Percentiles rank a stretch among this genome's conserved stretches.
Evolutionary conservation across 1,284 basidiomycete species (phyloP).

Genomic region (Ustilago tritici): DNA sequence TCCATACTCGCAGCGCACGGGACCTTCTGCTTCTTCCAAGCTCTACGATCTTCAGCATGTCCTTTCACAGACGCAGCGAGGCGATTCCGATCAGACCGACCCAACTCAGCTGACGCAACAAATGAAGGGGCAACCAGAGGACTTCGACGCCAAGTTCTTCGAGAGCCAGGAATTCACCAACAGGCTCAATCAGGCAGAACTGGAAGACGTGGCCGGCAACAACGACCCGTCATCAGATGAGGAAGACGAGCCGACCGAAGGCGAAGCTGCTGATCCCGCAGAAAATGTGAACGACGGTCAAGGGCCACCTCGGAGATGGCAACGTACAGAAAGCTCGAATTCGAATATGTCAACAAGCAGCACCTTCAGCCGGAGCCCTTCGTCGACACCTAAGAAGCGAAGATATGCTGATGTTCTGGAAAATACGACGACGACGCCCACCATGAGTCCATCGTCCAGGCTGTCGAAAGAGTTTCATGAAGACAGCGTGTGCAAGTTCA

Average conservation of each 20-base stretch:
- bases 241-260: constrained; percentile 24
- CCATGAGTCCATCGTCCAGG: constrained; percentile 20
- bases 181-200: constrained; percentile 55
- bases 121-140: constrained; percentile 39
- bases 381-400: constrained; percentile 37
- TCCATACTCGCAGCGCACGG: constrained; percentile 47
- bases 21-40: constrained; percentile 39
- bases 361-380: constrained; percentile 33
- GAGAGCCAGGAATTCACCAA: constrained; percentile 65
- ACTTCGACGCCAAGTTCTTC: constrained; percentile 67
- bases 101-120: constrained; percentile 43
- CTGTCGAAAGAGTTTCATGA: constrained; percentile 31
- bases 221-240: constrained; percentile 33
- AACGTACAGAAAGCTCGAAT: constrained; percentile 39
- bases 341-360: constrained; percentile 26
- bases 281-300: constrained; percentile 11
- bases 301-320: constrained; percentile 15
- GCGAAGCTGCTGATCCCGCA: constrained; percentile 3
- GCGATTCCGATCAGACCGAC: constrained; percentile 45
- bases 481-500: constrained; percentile 39
- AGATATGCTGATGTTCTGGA: constrained; percentile 16
- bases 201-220: constrained; percentile 40
- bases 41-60: constrained; percentile 54
- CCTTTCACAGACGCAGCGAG: constrained; percentile 55
- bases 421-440: constrained; percentile 1